A percentile compares a stretch with the other conserved stretches of the same genome.
Evolutionary conservation across 495 filamentous ascomycete genomes (phyloP).

Genomic region (Tuber borchii): DNA sequence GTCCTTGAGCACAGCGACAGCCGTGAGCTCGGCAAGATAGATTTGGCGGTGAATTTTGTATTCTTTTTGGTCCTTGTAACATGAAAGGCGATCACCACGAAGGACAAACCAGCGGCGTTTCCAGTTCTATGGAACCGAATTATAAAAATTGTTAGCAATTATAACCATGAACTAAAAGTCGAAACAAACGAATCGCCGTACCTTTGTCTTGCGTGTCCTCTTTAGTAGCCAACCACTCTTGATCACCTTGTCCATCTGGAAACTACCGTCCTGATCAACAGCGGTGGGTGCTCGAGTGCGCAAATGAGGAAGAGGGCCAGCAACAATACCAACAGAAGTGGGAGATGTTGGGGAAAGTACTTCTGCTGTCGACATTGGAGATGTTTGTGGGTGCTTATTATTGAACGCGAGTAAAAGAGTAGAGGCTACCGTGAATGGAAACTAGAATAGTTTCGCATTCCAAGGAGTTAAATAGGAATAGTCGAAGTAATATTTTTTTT

Average conservation of each 20-base stretch:
- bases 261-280: slow-evolving; percentile 91
- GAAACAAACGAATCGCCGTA: slow-evolving; percentile 42
- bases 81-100: slow-evolving; percentile 84
- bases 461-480: not conserved
- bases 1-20: slow-evolving; percentile 79
- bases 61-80: slow-evolving; percentile 88
- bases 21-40: slow-evolving; percentile 80
- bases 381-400: slow-evolving; percentile 5
- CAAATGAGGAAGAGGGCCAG: slow-evolving; percentile 34
- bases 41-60: slow-evolving; percentile 83
- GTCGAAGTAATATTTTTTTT: not conserved
- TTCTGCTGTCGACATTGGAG: slow-evolving; percentile 36
- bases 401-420: not conserved
- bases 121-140: slow-evolving; percentile 57
- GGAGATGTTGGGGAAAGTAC: slow-evolving; percentile 32
- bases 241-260: slow-evolving; percentile 86
- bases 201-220: slow-evolving; percentile 89
- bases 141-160: not conserved
- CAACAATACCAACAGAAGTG: slow-evolving; percentile 10
- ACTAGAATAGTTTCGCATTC: not conserved
- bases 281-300: slow-evolving; percentile 41
- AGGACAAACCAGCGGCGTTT: slow-evolving; percentile 84
- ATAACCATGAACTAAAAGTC: not conserved
- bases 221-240: slow-evolving; percentile 81
- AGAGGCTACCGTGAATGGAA: slow-evolving; percentile 23